Conservation (phyloP, 2,329 filamentous ascomycete genomes). For the Penicillium hesseltinei region DNA sequence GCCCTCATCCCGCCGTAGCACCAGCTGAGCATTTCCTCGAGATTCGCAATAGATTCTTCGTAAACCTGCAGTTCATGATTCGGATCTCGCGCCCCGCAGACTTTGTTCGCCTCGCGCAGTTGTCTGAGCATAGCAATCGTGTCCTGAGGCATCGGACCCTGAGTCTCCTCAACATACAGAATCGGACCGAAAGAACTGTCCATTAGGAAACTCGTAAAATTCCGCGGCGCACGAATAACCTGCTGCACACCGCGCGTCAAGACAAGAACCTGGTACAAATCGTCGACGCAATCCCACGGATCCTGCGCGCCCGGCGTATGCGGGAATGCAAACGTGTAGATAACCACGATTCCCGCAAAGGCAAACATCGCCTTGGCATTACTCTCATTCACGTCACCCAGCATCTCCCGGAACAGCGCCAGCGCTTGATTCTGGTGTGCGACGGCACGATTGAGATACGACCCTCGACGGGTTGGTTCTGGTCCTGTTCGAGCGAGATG, state of each 20-base stretch:
- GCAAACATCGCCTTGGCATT: slow-evolving; percentile 45
- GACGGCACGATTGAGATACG: slow-evolving; percentile 38
- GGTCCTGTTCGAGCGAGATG: slow-evolving; percentile 35
- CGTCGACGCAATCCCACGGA: slow-evolving; percentile 31
- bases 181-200: slow-evolving; percentile 31
- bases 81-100: slow-evolving; percentile 18
- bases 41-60: slow-evolving; percentile 25
- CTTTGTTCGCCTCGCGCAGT: slow-evolving; percentile 30
- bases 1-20: slow-evolving; percentile 47
- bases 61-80: slow-evolving; percentile 28
- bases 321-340: slow-evolving; percentile 41
- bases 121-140: slow-evolving; percentile 19
- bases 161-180: slow-evolving; percentile 24
- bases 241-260: slow-evolving; percentile 37
- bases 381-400: slow-evolving; percentile 32
- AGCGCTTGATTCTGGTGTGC: slow-evolving; percentile 36
- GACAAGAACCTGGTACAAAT: slow-evolving; percentile 34
- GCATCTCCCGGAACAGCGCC: slow-evolving; percentile 34
- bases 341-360: slow-evolving; percentile 37
- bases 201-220: slow-evolving; percentile 24
- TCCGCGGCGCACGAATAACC: slow-evolving; percentile 29
- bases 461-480: slow-evolving; percentile 19
- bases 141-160: slow-evolving; percentile 22
- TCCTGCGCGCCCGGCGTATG: slow-evolving; percentile 28
- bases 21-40: slow-evolving; percentile 28